A percentile compares a stretch with the other conserved stretches of the same genome.
Conservation (phyloP, 1,284 basidiomycete genomes). For the Cryptococcus sp. region DNA sequence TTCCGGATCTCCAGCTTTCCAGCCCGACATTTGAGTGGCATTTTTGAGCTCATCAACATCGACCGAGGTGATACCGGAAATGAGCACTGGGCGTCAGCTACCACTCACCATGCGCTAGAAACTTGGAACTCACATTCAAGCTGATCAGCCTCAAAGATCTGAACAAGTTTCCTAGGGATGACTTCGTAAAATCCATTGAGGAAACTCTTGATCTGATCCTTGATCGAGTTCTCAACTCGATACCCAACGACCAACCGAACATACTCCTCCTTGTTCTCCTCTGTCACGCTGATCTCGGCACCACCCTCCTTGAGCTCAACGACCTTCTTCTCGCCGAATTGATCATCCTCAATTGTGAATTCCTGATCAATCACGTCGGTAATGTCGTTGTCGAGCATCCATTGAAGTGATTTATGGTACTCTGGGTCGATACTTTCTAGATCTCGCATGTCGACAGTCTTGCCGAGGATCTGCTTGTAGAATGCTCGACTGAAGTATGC, state of each 20-base stretch:
- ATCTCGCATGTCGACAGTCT: conserved; percentile 86
- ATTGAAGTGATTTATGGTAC: conserved; percentile 49
- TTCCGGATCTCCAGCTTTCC: conserved; percentile 68
- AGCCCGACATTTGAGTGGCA: conserved; percentile 53
- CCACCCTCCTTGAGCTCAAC: conserved; percentile 82
- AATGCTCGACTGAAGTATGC: conserved; percentile 96
- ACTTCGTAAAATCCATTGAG: conserved; percentile 88
- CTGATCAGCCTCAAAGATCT: conserved; percentile 91
- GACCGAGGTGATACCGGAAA: conserved; percentile 96
- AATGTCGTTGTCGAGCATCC: conserved; percentile 50
- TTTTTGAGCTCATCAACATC: conserved; percentile 98
- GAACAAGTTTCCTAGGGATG: conserved; percentile 47
- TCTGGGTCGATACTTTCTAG: conserved; percentile 96
- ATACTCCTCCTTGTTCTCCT: conserved; percentile 96
- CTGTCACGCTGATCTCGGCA: conserved; percentile 74
- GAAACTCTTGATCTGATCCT: conserved; percentile 91
- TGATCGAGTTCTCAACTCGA: conserved; percentile 88
- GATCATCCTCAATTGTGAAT: conserved; percentile 50
- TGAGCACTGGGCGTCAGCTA: conserved; percentile 59
- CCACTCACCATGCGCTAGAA: no score
- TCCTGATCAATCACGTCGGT: conserved; percentile 48
- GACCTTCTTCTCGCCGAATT: conserved; percentile 85
- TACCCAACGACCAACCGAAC: conserved; percentile 77
- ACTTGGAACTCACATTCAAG: conserved; percentile 71
- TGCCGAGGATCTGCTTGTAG: conserved; percentile 87